Conservation (phyloP, 1,139 yeast genomes). For the Blastobotrys buckinghamii region DNA sequence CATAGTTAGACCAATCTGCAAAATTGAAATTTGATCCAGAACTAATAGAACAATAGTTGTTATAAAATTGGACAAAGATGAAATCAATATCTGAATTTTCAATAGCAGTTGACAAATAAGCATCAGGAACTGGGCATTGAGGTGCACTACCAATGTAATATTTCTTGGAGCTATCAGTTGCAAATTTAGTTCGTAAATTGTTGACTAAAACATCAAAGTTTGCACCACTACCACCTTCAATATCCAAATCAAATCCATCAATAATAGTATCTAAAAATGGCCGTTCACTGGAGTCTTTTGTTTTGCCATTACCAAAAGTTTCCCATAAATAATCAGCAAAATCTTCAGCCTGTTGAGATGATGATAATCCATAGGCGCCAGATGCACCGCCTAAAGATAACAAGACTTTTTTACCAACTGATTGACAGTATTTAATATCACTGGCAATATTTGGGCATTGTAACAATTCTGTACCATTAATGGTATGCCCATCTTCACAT, state of each 20-base stretch:
- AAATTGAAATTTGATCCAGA: constrained; percentile 53
- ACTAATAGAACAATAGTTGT: constrained; percentile 61
- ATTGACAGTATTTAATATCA: constrained; percentile 71
- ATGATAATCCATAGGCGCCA: constrained; percentile 45
- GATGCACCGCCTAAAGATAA: constrained; percentile 81
- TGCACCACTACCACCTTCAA: constrained; percentile 47
- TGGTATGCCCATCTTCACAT: constrained; percentile 52
- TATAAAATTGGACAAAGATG: constrained; percentile 88
- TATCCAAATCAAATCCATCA: constrained; percentile 70
- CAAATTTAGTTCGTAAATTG: constrained; percentile 50
- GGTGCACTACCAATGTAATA: constrained; percentile 91
- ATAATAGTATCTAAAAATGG: constrained; percentile 62
- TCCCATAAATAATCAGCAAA: constrained; percentile 81
- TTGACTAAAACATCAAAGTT: constrained; percentile 50
- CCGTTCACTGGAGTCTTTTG: constrained; percentile 55
- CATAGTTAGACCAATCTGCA: constrained; percentile 73
- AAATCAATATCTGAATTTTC: constrained; percentile 63
- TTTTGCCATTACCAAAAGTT: constrained; percentile 82
- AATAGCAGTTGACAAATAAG: constrained; percentile 63
- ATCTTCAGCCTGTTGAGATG: constrained; percentile 53
- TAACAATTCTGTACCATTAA: constrained; percentile 28
- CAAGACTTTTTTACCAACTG: constrained; percentile 61
- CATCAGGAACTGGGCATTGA: constrained; percentile 91
- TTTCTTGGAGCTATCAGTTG: constrained; percentile 34
- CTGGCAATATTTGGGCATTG: constrained; percentile 38